phyloP scores from a whole-genome alignment of 2,329 filamentous ascomycete species.

The Neofusicoccum cordaticola region DNA sequence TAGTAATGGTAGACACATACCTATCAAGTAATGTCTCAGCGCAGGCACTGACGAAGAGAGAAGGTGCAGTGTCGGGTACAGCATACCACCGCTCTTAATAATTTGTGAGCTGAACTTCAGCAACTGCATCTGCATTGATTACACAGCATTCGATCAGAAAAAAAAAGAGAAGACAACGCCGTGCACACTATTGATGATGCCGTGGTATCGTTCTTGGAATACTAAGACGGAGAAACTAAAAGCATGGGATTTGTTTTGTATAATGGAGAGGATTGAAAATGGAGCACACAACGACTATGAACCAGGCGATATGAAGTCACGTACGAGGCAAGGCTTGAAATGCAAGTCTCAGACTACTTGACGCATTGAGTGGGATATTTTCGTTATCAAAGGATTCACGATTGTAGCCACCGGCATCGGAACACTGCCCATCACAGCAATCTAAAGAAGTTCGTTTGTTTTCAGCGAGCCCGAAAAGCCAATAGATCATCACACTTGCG shows the following conservation, averaged over 20 bases:
- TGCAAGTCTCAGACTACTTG: too few relatives aligned
- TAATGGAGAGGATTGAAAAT: background rate
- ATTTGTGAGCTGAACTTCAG: background rate
- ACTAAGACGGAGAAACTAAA: conserved; percentile 18
- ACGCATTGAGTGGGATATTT: too few relatives aligned
- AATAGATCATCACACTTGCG: background rate
- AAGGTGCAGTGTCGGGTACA: background rate
- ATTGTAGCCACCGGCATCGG: too few relatives aligned
- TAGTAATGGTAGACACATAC: background rate
- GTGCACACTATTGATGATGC: conserved; percentile 29
- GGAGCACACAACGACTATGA: too few relatives aligned
- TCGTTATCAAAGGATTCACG: too few relatives aligned
- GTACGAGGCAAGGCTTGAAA: too few relatives aligned
- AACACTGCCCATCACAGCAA: too few relatives aligned
- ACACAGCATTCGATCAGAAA: background rate
- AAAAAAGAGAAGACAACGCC: background rate
- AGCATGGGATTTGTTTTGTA: background rate
- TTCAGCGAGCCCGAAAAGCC: background rate
- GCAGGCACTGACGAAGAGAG: background rate
- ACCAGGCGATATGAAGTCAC: too few relatives aligned
- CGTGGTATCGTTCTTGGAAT: conserved; percentile 24
- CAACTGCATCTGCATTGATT: background rate
- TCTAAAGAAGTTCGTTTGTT: background rate
- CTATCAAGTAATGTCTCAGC: background rate
- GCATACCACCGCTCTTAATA: background rate